phyloP scores from a whole-genome alignment of 164 flowering plant species.

The Berberis thunbergii region DNA sequence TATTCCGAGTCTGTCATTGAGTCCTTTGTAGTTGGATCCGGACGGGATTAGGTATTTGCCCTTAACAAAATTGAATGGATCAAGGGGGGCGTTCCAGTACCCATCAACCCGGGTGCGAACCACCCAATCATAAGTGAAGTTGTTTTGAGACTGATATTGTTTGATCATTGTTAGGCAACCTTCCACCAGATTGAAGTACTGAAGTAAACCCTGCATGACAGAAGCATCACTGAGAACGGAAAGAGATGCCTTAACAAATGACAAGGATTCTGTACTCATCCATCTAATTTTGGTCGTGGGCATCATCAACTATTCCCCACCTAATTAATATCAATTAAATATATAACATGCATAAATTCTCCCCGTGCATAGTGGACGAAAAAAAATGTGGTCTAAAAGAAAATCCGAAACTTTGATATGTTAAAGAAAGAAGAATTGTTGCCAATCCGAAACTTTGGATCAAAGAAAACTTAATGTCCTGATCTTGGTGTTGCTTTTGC shows the following conservation, averaged over 20 bases:
- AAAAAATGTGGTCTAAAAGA: no score
- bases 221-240: slow-evolving; percentile 23
- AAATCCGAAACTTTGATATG: no score
- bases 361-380: no score
- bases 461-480: no score
- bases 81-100: slow-evolving; percentile 69
- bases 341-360: no score
- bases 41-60: slow-evolving; percentile 65
- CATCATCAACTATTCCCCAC: no score
- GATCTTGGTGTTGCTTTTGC: no score
- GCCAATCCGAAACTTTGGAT: no score
- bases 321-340: no score
- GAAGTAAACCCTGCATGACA: slow-evolving; percentile 64
- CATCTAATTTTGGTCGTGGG: no score
- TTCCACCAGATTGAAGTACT: slow-evolving; percentile 83
- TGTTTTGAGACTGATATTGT: slow-evolving; percentile 34
- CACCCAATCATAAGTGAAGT: slow-evolving; percentile 86
- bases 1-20: slow-evolving; percentile 86
- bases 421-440: no score
- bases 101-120: slow-evolving; percentile 91
- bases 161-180: slow-evolving; percentile 70
- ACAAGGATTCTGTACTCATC: no score
- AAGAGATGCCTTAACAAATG: not conserved
- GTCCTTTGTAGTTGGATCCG: slow-evolving; percentile 74
- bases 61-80: slow-evolving; percentile 41